Evolutionary conservation across 2,329 filamentous ascomycete species (phyloP).

Genomic region (Calonectria pteridis): DNA sequence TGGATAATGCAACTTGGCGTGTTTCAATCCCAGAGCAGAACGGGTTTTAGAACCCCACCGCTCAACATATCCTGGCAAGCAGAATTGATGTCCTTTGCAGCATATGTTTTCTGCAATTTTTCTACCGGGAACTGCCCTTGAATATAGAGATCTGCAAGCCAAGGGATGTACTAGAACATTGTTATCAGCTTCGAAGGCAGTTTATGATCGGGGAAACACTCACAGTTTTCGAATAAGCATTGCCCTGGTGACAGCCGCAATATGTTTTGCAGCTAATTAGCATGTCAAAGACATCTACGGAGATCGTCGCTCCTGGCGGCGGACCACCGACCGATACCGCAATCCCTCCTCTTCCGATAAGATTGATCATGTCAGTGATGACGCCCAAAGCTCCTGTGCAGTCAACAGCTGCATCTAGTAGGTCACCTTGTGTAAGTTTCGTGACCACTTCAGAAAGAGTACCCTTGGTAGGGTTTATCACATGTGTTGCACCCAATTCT

Average conservation of each 20-base stretch:
- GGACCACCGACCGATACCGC: background rate
- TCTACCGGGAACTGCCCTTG: background rate
- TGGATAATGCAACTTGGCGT: background rate
- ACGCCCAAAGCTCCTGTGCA: background rate
- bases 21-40: background rate
- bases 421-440: background rate
- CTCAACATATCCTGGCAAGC: background rate
- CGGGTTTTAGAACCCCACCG: background rate
- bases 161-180: background rate
- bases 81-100: background rate
- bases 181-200: background rate
- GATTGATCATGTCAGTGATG: background rate
- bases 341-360: background rate
- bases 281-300: background rate
- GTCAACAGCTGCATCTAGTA: background rate
- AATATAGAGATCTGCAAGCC: background rate
- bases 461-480: background rate
- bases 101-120: background rate
- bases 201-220: background rate
- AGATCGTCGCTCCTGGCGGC: background rate
- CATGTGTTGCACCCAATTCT: background rate
- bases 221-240: background rate
- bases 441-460: background rate
- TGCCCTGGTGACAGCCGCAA: background rate
- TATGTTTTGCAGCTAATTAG: background rate